Percentiles rank a stretch among this genome's conserved stretches.
Evolutionary conservation across 345 rosid species (phyloP).

Genomic region (Camelina sativa): DNA sequence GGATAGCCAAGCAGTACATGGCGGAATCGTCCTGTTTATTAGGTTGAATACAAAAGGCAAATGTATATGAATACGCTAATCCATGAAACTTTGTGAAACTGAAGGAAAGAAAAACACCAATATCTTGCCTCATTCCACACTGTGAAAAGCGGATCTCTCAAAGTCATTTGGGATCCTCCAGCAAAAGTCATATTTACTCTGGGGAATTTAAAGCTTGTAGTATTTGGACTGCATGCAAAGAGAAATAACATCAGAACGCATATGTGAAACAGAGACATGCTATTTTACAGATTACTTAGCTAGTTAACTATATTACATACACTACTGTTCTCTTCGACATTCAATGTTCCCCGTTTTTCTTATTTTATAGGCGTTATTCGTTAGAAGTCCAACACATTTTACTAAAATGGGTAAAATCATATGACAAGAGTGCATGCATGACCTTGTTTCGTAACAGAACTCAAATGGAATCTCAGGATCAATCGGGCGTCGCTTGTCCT

Average conservation of each 20-base stretch:
- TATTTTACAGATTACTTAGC: neutral
- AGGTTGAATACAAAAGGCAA: neutral
- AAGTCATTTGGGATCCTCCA: constrained; percentile 53
- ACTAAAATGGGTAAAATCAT: constrained; percentile 1
- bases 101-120: neutral
- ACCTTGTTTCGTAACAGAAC: constrained; percentile 59
- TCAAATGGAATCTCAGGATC: constrained; percentile 60
- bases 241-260: constrained; percentile 16
- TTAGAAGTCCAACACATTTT: neutral
- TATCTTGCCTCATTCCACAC: constrained; percentile 27
- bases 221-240: constrained; percentile 50
- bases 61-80: neutral
- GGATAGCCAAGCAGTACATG: constrained; percentile 67
- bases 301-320: neutral
- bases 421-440: constrained; percentile 6
- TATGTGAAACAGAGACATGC: neutral
- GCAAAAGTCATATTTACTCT: constrained; percentile 58
- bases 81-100: neutral
- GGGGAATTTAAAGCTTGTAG: constrained; percentile 34
- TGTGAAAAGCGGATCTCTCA: constrained; percentile 3
- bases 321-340: neutral
- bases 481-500: constrained; percentile 49
- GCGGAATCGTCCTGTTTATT: constrained; percentile 41
- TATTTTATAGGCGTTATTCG: neutral
- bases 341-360: neutral